A percentile compares a stretch with the other conserved stretches of the same genome.
Evolutionary conservation across 176 grass and related monocot species (phyloP).

Genomic region (Ampelocalamus luodianensis): DNA sequence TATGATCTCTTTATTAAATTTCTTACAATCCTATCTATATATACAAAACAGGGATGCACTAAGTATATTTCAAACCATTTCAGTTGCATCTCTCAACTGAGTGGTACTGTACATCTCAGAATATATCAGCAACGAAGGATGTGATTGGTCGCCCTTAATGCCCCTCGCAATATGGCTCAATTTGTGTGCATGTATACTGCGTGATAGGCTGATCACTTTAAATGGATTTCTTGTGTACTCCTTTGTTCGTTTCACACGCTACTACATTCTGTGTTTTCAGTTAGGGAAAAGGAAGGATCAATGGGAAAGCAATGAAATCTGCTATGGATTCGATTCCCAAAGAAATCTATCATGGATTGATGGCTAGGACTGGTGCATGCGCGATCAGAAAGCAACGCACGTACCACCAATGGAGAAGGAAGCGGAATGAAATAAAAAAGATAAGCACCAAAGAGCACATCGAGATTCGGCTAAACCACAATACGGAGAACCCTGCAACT

Average conservation of each 20-base stretch:
- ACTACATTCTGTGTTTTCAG: not conserved
- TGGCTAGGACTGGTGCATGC: not conserved
- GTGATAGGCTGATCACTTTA: not conserved
- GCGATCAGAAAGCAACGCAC: constrained; percentile 23
- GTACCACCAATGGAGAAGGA: not conserved
- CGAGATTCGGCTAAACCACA: not conserved
- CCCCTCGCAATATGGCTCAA: not conserved
- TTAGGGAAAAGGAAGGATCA: not conserved
- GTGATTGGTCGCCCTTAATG: not conserved
- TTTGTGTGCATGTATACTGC: not conserved
- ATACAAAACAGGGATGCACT: too few species aligned
- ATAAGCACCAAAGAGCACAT: not conserved
- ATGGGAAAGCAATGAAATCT: not conserved
- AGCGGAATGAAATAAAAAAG: not conserved
- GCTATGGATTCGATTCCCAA: constrained; percentile 5
- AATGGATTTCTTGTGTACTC: not conserved
- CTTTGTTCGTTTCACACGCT: not conserved
- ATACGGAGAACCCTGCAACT: not conserved
- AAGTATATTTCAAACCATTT: not conserved
- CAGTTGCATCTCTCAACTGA: not conserved
- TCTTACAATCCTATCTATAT: not conserved
- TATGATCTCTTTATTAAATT: not conserved
- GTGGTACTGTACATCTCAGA: not conserved
- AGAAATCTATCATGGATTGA: constrained; percentile 7
- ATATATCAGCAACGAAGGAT: too few species aligned